Base-by-base conservation (phyloP, 2,329 filamentous ascomycete species). In the Fonsecaea multimorphosa region DNA sequence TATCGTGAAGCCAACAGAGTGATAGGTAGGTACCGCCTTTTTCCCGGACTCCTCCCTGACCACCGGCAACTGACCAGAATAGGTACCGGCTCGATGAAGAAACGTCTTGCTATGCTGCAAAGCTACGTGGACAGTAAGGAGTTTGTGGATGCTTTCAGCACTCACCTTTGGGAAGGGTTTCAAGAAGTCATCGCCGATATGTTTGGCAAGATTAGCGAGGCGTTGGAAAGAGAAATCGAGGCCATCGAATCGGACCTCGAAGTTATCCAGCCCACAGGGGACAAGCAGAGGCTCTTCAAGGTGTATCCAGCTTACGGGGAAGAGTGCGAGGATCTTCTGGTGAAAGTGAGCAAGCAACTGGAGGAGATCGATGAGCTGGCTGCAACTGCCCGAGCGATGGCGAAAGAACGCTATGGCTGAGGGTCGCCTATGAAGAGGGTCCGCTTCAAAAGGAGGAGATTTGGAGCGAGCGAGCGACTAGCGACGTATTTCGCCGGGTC, bases 321-420 rank as follows among this genome's bases (percentile, higher is more conserved):
- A 27, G 9, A 22, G 22, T 29, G 19, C 9, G 59, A 54, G 27
- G n/a, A 8, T n/a, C 1, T 57, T 16, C 24, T 40, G 24, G 11
- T 8, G 16, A 24, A 32, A 22, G 29, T 63, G 36, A 27, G 32
- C 36, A 32, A 49, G 14, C 12, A 12, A 24, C 16, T 44, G 1
- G 24, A 7, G 19, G 52, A 63, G 12, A 51, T 51, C 7, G 52
- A 56, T 22, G 38, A 34, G 6, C 36, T 63, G 22, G 60, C 60
- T 16, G 36, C 16, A 6, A 29, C 52, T 22, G 52, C 60, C 12
- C 44, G 53, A 34, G 27, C 55, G 9, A 55, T 44, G 44, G 60
- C 59, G 1, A 29, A 11, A 4, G 9, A 55, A 12, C 49, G 32
- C 16, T 62, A 62, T 22, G 51, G 51, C 19, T 49, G 44, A 49